Percentiles rank a stretch among this genome's conserved stretches.
These are phyloP conservation scores for Sisymbrium irio DNA, from an alignment of 345 rosid species.

Conservation along the genomic window DNA sequence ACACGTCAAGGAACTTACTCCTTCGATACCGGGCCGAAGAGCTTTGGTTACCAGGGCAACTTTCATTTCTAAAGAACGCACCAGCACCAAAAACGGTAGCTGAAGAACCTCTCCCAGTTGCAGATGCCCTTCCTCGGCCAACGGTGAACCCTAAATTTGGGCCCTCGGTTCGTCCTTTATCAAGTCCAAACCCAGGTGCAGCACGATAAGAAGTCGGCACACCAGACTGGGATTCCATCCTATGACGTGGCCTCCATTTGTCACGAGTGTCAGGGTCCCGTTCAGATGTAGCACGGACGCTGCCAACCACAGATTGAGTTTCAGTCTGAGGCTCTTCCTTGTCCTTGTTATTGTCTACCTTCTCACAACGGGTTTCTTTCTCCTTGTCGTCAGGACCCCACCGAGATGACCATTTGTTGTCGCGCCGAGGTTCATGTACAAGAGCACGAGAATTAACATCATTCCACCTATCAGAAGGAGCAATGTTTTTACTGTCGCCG, in stretches of 20 bases:
- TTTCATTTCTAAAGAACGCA: conserved; percentile 7
- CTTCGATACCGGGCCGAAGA: conserved; percentile 56
- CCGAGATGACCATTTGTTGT: conserved; percentile 88
- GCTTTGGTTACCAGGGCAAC: conserved; percentile 11
- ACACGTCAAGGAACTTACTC: conserved; percentile 58
- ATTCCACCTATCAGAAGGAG: conserved; percentile 69
- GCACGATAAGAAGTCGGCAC: conserved; percentile 57
- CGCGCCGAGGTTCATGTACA: conserved; percentile 74
- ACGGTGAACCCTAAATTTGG: conserved; percentile 59
- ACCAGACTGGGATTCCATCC: conserved; percentile 65
- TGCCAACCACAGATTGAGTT: conserved; percentile 42
- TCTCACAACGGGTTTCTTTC: conserved; percentile 67
- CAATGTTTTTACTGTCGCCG: conserved; percentile 48
- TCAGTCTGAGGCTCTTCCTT: conserved; percentile 66
- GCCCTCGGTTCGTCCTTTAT: conserved; percentile 62
- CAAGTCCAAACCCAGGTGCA: conserved; percentile 87
- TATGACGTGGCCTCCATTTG: conserved; percentile 97
- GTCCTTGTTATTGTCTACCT: conserved; percentile 56
- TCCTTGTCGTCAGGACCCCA: conserved; percentile 98
- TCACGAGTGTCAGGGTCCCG: conserved; percentile 82
- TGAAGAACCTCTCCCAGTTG: conserved; percentile 26
- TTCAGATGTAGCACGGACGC: conserved; percentile 52
- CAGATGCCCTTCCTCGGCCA: conserved; percentile 70
- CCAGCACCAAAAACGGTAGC: conserved; percentile 29
- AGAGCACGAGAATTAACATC: conserved; percentile 56